Evolutionary conservation across 306 rosid species (phyloP).

Genomic region (Medicago ruthenica): DNA sequence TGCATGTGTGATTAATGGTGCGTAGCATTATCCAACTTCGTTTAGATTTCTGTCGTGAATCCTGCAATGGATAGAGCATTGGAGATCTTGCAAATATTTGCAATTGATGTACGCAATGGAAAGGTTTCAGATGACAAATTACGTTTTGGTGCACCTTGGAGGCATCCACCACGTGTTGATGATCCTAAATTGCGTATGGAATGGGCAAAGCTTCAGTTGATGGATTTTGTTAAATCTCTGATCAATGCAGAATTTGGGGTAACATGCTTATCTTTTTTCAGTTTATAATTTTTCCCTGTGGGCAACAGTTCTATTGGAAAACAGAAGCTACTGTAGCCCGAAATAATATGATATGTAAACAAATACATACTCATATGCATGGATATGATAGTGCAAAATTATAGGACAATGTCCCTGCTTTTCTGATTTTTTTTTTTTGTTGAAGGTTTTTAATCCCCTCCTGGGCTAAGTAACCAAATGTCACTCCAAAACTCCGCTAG

Average conservation of each 20-base stretch:
- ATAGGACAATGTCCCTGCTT: conserved; percentile 8
- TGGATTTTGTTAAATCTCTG: conserved; percentile 84
- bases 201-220: conserved; percentile 93
- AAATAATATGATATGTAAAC: not conserved
- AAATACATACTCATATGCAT: not conserved
- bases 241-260: conserved; percentile 89
- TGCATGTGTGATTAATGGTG: conserved; percentile 34
- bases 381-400: conserved; percentile 13
- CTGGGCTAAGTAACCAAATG: not conserved
- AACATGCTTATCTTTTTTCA: conserved; percentile 41
- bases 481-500: not conserved
- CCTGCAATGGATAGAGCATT: conserved; percentile 92
- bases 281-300: conserved; percentile 18
- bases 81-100: conserved; percentile 78
- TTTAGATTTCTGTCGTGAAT: conserved; percentile 82
- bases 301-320: conserved; percentile 13
- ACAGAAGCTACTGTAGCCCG: not conserved
- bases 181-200: conserved; percentile 60
- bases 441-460: not conserved
- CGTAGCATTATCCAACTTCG: conserved; percentile 42
- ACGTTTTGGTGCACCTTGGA: conserved; percentile 98
- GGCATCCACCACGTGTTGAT: conserved; percentile 80
- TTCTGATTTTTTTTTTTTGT: not conserved
- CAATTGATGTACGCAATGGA: conserved; percentile 66
- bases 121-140: conserved; percentile 70